Evolutionary conservation across 1,284 basidiomycete genomes (phyloP).

Genomic region (Austroboletus niveus): DNA sequence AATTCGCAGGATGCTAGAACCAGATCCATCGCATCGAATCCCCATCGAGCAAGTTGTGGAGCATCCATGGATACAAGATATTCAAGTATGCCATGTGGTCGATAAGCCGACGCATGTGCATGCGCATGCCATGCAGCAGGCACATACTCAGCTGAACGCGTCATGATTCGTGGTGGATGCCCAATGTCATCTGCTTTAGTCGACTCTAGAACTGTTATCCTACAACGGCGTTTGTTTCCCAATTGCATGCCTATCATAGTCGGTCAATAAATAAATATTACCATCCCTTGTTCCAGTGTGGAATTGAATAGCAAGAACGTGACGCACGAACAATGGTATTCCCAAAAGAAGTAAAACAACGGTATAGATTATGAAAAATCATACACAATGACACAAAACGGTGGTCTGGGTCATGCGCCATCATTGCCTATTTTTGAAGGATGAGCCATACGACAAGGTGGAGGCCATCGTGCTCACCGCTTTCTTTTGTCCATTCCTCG

Average conservation of each 20-base stretch:
- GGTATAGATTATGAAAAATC: slow-evolving; percentile 18
- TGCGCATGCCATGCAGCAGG: slow-evolving; percentile 56
- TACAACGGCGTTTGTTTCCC: background rate
- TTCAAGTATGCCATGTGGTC: slow-evolving; percentile 73
- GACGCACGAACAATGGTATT: slow-evolving; percentile 8
- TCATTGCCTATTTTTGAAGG: slow-evolving; percentile 35
- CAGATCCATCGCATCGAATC: slow-evolving; percentile 80
- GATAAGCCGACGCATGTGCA: slow-evolving; percentile 66
- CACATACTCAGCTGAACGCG: slow-evolving; percentile 30
- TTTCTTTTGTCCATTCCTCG: slow-evolving; percentile 90
- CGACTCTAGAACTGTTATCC: background rate
- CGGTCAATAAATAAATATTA: slow-evolving; percentile 17
- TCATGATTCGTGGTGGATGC: slow-evolving; percentile 4
- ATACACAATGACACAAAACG: slow-evolving; percentile 1
- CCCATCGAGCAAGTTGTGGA: slow-evolving; percentile 83
- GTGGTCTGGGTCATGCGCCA: slow-evolving; percentile 36
- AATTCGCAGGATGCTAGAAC: slow-evolving; percentile 94
- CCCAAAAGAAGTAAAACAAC: slow-evolving; percentile 11
- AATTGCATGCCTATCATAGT: slow-evolving; percentile 18
- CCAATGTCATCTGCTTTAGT: no score
- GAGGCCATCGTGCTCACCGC: slow-evolving; percentile 45
- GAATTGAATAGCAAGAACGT: background rate
- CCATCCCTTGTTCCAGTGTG: background rate
- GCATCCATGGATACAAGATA: slow-evolving; percentile 79
- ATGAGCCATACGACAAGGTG: background rate